A percentile compares a stretch with the other conserved stretches of the same genome.
phyloP scores from a whole-genome alignment of 805 yeast genomes.

The Saccharomycopsis babjevae region DNA sequence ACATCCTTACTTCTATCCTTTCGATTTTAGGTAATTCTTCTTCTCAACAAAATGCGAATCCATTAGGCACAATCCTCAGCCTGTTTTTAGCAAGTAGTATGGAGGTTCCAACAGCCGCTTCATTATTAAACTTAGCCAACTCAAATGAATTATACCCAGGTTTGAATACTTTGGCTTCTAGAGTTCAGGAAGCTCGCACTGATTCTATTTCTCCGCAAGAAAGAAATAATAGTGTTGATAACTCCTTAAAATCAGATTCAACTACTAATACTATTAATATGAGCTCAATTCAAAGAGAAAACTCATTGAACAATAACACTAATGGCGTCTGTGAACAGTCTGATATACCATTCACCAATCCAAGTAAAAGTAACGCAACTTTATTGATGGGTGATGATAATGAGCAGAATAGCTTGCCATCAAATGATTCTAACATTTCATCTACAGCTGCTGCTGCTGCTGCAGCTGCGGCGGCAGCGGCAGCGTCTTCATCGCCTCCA shows the following conservation, averaged over 20 bases:
- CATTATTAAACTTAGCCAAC: conserved; percentile 12
- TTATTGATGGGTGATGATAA: not conserved
- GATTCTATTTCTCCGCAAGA: not conserved
- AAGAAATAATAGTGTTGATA: not conserved
- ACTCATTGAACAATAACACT: not conserved
- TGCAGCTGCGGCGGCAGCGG: not conserved
- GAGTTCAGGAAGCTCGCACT: conserved; percentile 7
- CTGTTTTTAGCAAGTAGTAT: not conserved
- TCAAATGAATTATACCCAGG: conserved; percentile 17
- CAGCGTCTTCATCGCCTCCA: conserved; percentile 1
- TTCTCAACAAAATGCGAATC: not conserved
- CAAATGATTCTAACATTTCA: not conserved
- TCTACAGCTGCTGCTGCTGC: not conserved
- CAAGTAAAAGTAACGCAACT: not conserved
- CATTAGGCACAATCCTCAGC: not conserved
- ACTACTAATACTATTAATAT: not conserved
- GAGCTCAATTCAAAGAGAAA: not conserved
- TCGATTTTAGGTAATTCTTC: not conserved
- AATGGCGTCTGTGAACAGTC: not conserved
- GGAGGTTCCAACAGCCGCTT: conserved; percentile 7
- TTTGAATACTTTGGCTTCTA: conserved; percentile 13
- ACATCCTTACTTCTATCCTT: not conserved
- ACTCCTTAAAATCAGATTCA: not conserved
- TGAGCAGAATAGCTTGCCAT: not conserved
- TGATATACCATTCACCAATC: not conserved